A percentile compares a stretch with the other conserved stretches of the same genome.
phyloP scores from a whole-genome alignment of 169 alveolate species.

The Pseudocohnilembus persalinus region DNA sequence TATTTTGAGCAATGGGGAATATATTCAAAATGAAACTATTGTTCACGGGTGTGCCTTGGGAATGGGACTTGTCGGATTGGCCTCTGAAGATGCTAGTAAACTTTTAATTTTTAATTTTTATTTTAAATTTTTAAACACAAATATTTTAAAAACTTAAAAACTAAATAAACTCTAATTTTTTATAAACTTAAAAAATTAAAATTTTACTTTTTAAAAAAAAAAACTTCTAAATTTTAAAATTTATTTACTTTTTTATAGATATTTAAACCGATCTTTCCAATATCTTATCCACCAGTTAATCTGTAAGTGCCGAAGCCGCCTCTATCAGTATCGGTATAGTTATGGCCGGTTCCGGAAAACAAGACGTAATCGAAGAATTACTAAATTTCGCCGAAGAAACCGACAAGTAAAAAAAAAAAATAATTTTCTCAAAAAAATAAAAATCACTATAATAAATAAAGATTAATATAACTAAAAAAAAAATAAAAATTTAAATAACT shows the following conservation, averaged over 20 bases:
- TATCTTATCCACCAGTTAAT: slow-evolving; percentile 91
- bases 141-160: no score
- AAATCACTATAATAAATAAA: no score
- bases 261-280: slow-evolving; percentile 89
- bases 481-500: no score
- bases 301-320: slow-evolving; percentile 99
- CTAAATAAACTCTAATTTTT: no score
- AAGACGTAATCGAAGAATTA: slow-evolving; percentile 89
- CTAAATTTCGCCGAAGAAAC: slow-evolving; percentile 95
- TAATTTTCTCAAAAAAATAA: no score
- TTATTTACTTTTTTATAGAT: slow-evolving; percentile 29
- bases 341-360: slow-evolving; percentile 91
- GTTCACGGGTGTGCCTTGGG: slow-evolving; percentile 98
- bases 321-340: slow-evolving; percentile 95
- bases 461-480: no score
- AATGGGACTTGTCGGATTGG: slow-evolving; percentile 94
- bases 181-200: no score
- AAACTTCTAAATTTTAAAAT: neutral
- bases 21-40: slow-evolving; percentile 81
- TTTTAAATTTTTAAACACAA: no score
- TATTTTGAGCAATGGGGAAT: slow-evolving; percentile 62
- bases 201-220: no score
- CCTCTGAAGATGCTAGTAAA: slow-evolving; percentile 76
- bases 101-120: neutral
- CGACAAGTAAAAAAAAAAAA: no score